A percentile compares a stretch with the other conserved stretches of the same genome.
phyloP scores from a whole-genome alignment of 345 rosid genomes.

The Durio zibethinus region DNA sequence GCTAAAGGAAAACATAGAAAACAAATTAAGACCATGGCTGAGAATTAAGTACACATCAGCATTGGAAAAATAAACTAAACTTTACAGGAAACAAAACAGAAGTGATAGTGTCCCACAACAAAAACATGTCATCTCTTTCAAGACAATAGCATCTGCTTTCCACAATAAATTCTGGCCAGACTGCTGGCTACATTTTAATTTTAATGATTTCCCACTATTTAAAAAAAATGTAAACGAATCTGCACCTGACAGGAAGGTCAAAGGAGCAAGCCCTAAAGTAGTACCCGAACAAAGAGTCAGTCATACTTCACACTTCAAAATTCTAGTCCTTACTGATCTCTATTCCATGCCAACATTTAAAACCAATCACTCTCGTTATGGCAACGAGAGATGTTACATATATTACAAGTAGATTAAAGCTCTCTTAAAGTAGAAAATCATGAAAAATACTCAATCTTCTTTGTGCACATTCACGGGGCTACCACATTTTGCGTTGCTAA shows the following conservation, averaged over 20 bases:
- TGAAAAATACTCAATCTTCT: neutral
- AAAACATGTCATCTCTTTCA: neutral
- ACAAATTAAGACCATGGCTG: neutral
- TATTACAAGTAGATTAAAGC: neutral
- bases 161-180: neutral
- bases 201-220: neutral
- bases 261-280: neutral
- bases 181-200: neutral
- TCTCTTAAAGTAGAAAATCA: neutral
- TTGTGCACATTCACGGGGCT: neutral
- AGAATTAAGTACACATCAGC: neutral
- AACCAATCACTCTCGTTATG: neutral
- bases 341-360: neutral
- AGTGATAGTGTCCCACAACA: neutral
- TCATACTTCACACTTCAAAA: neutral
- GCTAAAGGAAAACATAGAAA: neutral
- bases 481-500: neutral
- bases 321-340: neutral
- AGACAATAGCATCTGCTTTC: neutral
- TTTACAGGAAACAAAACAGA: neutral
- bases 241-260: neutral
- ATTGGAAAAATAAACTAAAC: neutral
- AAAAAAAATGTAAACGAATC: neutral
- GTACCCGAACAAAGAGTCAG: neutral
- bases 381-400: neutral